Evolutionary conservation across 2,329 filamentous ascomycete genomes (phyloP).

Genomic region (Fusarium sp.): DNA sequence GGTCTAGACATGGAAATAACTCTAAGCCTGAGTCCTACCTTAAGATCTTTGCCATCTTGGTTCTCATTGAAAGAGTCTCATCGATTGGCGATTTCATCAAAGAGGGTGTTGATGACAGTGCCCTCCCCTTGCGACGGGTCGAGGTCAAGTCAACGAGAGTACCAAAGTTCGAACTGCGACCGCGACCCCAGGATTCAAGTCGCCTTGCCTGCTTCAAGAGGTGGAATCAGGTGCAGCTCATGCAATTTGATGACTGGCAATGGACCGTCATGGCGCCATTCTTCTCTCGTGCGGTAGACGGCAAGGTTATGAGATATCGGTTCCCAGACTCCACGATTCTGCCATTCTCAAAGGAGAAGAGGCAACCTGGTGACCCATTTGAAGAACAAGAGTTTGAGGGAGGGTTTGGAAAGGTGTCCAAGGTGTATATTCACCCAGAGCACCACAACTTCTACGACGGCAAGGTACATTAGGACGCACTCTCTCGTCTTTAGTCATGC

Average conservation of each 20-base stretch:
- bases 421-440: constrained; percentile 1
- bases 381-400: neutral
- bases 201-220: neutral
- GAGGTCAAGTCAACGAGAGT: neutral
- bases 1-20: neutral
- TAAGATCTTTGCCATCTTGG: constrained; percentile 4
- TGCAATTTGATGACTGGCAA: constrained; percentile 12
- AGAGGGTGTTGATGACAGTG: constrained; percentile 2
- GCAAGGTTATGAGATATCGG: neutral
- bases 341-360: neutral
- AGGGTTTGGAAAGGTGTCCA: constrained; percentile 11
- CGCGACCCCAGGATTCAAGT: neutral
- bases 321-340: neutral
- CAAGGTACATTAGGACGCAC: no score
- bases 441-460: constrained; percentile 1
- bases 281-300: constrained; percentile 5
- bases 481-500: neutral
- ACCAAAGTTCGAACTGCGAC: neutral
- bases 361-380: neutral
- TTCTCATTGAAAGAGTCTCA: neutral
- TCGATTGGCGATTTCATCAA: constrained; percentile 3
- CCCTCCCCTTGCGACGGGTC: neutral
- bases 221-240: neutral
- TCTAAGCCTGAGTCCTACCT: neutral
- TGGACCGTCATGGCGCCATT: constrained; percentile 12